Conservation (phyloP, 768 basidiomycete genomes). For the Lactifluus hygrophoroides region DNA sequence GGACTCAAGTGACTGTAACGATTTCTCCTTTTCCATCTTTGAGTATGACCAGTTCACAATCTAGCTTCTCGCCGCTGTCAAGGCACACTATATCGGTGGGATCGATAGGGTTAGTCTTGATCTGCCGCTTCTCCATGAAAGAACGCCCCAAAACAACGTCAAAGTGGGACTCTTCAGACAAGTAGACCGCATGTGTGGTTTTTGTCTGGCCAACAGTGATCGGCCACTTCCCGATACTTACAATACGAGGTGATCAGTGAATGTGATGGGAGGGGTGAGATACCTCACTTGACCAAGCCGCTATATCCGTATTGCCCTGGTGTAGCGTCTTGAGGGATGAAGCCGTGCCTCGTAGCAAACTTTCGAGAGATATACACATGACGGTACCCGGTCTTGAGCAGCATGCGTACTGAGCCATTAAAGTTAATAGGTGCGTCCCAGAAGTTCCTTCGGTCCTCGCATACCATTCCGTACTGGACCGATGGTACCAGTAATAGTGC, state of each 20-base stretch:
- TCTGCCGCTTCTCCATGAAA: slow-evolving; percentile 69
- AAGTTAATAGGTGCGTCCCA: neutral
- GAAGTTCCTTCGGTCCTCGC: slow-evolving; percentile 21
- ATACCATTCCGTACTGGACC: slow-evolving; percentile 83
- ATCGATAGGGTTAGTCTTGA: slow-evolving; percentile 75
- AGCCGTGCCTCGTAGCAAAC: slow-evolving; percentile 81
- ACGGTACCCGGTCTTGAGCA: slow-evolving; percentile 84
- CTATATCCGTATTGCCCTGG: slow-evolving; percentile 93
- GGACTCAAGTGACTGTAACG: slow-evolving; percentile 67
- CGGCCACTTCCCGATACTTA: slow-evolving; percentile 71
- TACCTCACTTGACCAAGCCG: slow-evolving; percentile 57
- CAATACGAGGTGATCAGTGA: neutral
- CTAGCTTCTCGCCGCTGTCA: slow-evolving; percentile 87
- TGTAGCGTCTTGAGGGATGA: slow-evolving; percentile 79
- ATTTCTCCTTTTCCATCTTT: slow-evolving; percentile 88
- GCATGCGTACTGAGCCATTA: slow-evolving; percentile 66
- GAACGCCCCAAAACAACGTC: slow-evolving; percentile 88
- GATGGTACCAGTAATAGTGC: slow-evolving; percentile 85
- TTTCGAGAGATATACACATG: slow-evolving; percentile 94
- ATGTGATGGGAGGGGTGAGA: neutral
- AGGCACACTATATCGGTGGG: slow-evolving; percentile 85
- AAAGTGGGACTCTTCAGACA: slow-evolving; percentile 93
- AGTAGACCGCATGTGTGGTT: slow-evolving; percentile 54
- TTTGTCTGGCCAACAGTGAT: slow-evolving; percentile 51
- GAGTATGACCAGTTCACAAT: slow-evolving; percentile 85